phyloP scores from a whole-genome alignment of 345 rosid genomes.

The Lepidium sativum region DNA sequence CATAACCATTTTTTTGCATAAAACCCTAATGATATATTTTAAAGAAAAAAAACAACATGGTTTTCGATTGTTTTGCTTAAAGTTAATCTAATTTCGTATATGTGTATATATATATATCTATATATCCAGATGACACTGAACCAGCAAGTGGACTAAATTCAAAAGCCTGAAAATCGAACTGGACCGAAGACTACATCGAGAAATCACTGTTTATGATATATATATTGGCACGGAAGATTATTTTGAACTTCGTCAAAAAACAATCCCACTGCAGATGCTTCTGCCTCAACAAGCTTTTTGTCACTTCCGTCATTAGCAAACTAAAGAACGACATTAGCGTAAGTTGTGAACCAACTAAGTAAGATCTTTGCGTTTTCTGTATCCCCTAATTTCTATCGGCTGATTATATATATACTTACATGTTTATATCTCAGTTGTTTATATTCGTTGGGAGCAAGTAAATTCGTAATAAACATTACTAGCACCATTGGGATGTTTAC shows the following conservation, averaged over 20 bases:
- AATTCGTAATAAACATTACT: constrained; percentile 24
- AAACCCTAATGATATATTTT: no score
- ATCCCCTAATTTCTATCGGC: no score
- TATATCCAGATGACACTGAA: no score
- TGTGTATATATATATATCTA: no score
- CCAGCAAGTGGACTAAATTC: constrained; percentile 19
- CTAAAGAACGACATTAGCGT: constrained; percentile 8
- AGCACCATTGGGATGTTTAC: constrained; percentile 33
- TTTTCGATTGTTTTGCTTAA: no score
- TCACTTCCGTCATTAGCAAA: constrained; percentile 17
- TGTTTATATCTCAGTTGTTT: no score
- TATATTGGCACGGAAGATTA: constrained; percentile 32
- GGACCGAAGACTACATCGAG: constrained; percentile 8
- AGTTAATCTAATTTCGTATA: no score
- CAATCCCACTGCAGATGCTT: constrained; percentile 17
- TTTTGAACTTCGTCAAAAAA: constrained; percentile 17
- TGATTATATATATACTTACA: no score
- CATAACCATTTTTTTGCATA: no score
- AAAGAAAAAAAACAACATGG: no score
- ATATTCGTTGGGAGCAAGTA: constrained; percentile 18
- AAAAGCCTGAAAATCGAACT: constrained; percentile 18
- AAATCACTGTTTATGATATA: constrained; percentile 20
- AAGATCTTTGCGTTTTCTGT: no score
- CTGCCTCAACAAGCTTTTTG: constrained; percentile 27
- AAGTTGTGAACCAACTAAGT: no score